Evolutionary conservation across 495 filamentous ascomycete species (phyloP).

Genomic region (Lasiosphaeriaceae sp.): DNA sequence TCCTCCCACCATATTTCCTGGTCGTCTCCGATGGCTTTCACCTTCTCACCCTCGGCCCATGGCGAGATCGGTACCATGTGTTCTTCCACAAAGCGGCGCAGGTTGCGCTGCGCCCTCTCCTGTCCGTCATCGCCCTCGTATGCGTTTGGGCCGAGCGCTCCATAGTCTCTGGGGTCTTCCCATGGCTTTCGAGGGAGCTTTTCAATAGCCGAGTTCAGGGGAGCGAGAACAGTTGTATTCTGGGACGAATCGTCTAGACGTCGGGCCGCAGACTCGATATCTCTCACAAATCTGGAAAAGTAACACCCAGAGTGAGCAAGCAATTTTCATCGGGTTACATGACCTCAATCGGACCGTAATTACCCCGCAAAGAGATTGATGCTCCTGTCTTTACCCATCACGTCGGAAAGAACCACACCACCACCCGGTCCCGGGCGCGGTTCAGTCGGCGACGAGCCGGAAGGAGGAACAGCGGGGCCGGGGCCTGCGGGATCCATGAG

Average conservation of each 20-base stretch:
- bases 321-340: neutral
- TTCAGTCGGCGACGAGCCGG: conserved; percentile 27
- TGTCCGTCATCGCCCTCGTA: conserved; percentile 78
- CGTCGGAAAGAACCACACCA: conserved; percentile 69
- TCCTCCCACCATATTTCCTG: conserved; percentile 77
- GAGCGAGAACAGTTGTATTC: conserved; percentile 90
- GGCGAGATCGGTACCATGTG: conserved; percentile 76
- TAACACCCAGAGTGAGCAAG: neutral
- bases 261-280: conserved; percentile 65
- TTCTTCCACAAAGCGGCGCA: conserved; percentile 80
- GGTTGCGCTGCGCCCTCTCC: conserved; percentile 73
- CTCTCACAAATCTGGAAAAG: conserved; percentile 59
- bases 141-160: conserved; percentile 63
- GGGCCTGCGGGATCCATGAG: conserved; percentile 35
- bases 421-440: conserved; percentile 38
- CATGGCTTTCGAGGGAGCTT: conserved; percentile 85
- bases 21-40: conserved; percentile 59
- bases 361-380: conserved; percentile 83
- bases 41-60: conserved; percentile 74
- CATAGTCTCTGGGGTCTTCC: conserved; percentile 85
- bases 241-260: conserved; percentile 64
- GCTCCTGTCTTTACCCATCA: conserved; percentile 72
- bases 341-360: too few relatives aligned
- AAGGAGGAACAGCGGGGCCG: conserved; percentile 31
- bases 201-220: conserved; percentile 75